Conservation (phyloP, 225 moss, liverwort and hornwort genomes). For the Thuidium tamariscinum region DNA sequence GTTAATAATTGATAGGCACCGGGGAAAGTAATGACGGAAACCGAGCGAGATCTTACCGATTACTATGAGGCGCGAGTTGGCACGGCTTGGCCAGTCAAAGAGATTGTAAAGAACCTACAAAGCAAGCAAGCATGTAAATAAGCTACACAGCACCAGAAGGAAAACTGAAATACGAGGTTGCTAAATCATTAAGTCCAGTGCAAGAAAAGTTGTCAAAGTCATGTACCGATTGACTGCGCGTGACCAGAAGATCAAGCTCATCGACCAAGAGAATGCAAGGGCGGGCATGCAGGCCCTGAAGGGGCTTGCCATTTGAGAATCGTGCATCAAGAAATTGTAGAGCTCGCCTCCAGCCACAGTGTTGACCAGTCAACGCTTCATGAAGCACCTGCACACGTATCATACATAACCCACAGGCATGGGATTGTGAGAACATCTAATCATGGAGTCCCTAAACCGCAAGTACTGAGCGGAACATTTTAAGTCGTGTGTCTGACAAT, state of each 20-base stretch:
- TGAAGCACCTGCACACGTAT: constrained; percentile 58
- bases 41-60: constrained; percentile 43
- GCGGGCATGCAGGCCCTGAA: constrained; percentile 61
- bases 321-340: constrained; percentile 69
- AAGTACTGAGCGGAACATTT: not conserved
- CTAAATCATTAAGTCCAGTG: not conserved
- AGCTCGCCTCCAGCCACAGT: constrained; percentile 81
- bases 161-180: not conserved
- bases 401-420: not conserved
- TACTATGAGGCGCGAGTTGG: constrained; percentile 78
- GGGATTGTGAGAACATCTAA: not conserved
- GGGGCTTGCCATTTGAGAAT: constrained; percentile 53
- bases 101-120: constrained; percentile 89
- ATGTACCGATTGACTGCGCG: constrained; percentile 79
- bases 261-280: constrained; percentile 92
- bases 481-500: not conserved
- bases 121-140: not conserved
- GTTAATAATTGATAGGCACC: not conserved
- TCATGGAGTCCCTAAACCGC: not conserved
- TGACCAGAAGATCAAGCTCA: constrained; percentile 87
- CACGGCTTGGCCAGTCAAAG: constrained; percentile 88
- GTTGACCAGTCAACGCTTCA: constrained; percentile 89
- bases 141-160: not conserved
- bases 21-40: not conserved
- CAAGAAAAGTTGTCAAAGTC: not conserved